phyloP scores from a whole-genome alignment of 225 moss, liverwort and hornwort genomes.

The Asterella californica region DNA sequence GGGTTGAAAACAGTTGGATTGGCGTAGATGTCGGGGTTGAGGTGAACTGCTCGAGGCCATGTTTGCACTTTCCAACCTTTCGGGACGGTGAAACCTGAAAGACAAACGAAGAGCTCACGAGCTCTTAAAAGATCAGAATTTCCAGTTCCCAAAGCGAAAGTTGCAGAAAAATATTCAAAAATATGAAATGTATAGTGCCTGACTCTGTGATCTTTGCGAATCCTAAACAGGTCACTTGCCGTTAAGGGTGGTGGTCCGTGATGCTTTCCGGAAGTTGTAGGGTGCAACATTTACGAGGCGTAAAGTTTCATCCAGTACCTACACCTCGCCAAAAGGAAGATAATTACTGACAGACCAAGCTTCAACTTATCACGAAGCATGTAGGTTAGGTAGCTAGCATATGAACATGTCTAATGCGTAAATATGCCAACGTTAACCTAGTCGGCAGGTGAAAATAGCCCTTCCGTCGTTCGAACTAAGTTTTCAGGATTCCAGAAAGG shows the following conservation, averaged over 20 bases:
- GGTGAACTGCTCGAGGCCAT: constrained; percentile 40
- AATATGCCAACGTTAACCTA: too few relatives aligned
- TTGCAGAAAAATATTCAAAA: too few relatives aligned
- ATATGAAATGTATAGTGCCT: too few relatives aligned
- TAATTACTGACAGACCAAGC: too few relatives aligned
- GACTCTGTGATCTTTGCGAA: neutral
- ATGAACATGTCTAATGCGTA: too few relatives aligned
- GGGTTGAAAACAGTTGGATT: constrained; percentile 46
- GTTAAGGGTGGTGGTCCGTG: neutral
- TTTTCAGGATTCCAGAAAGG: too few relatives aligned
- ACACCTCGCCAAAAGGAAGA: too few relatives aligned
- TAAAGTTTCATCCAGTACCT: neutral
- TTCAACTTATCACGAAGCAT: too few relatives aligned
- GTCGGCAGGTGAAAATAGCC: too few relatives aligned
- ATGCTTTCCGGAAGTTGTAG: neutral
- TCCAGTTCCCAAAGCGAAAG: too few relatives aligned
- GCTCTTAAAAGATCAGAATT: neutral
- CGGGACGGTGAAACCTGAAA: constrained; percentile 13
- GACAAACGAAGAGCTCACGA: neutral
- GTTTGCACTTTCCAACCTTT: constrained; percentile 50
- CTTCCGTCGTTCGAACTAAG: too few relatives aligned
- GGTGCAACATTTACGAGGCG: neutral
- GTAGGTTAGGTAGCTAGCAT: too few relatives aligned
- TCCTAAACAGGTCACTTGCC: neutral
- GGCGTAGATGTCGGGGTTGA: constrained; percentile 41